Evolutionary conservation across 768 basidiomycete genomes (phyloP).

Genomic region (Cyathus striatus): DNA sequence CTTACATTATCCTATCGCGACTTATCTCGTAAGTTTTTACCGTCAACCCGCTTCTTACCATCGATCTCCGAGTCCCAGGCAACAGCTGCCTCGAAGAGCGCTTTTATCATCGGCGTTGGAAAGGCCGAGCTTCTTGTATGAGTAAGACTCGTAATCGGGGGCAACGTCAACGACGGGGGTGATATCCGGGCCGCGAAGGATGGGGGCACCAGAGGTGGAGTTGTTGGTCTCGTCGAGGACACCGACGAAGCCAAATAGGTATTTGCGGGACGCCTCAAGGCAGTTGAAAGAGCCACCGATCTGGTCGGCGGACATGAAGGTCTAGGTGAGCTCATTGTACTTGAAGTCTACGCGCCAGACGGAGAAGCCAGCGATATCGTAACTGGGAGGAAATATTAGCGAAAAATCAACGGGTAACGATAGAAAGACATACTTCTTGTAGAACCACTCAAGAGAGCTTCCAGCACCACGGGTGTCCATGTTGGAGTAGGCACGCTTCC

Average conservation of each 20-base stretch:
- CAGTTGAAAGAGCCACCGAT: slow-evolving; percentile 97
- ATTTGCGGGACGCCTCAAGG: slow-evolving; percentile 94
- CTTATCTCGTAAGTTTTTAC: slow-evolving; percentile 89
- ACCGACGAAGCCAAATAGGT: slow-evolving; percentile 90
- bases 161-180: slow-evolving; percentile 71
- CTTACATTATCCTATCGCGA: no score
- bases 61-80: slow-evolving; percentile 91
- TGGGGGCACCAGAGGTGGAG: slow-evolving; percentile 72
- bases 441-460: slow-evolving; percentile 93
- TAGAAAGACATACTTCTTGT: slow-evolving; percentile 68
- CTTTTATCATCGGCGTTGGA: slow-evolving; percentile 70
- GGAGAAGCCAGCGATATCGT: slow-evolving; percentile 86
- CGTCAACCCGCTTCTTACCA: slow-evolving; percentile 88
- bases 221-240: slow-evolving; percentile 81
- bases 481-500: slow-evolving; percentile 98
- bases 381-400: slow-evolving; percentile 39
- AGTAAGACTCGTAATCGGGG: slow-evolving; percentile 91
- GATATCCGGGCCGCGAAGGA: slow-evolving; percentile 76
- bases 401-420: background rate
- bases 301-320: slow-evolving; percentile 94
- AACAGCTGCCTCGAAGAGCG: slow-evolving; percentile 87
- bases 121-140: slow-evolving; percentile 73
- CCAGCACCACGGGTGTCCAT: slow-evolving; percentile 85
- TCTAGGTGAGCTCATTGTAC: slow-evolving; percentile 87
- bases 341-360: slow-evolving; percentile 94